Conservation (phyloP, 495 filamentous ascomycete genomes). For the Xylaria scruposa region DNA sequence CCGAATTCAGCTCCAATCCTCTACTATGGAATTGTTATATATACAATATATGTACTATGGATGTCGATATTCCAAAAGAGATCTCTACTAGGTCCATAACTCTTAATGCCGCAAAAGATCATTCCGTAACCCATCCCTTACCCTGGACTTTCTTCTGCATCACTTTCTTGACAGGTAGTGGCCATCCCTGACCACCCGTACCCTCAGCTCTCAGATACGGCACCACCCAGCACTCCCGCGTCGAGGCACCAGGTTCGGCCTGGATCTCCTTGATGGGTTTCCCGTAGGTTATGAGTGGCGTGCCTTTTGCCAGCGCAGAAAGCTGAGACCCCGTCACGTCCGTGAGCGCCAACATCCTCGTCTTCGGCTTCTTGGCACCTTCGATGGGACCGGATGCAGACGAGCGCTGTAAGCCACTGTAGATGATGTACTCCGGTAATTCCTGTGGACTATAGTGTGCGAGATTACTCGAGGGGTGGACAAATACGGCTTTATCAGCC, state of each 20-base stretch:
- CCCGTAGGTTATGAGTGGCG: slow-evolving; percentile 81
- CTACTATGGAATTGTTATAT: neutral
- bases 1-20: neutral
- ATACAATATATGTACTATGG: neutral
- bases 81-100: neutral
- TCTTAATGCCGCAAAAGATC: neutral
- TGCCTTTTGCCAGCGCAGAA: slow-evolving; percentile 81
- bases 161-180: slow-evolving; percentile 81
- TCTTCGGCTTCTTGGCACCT: slow-evolving; percentile 67
- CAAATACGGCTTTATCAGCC: slow-evolving; percentile 68
- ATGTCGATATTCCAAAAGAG: neutral
- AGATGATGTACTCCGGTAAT: slow-evolving; percentile 83
- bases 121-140: slow-evolving; percentile 71
- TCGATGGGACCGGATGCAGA: slow-evolving; percentile 49
- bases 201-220: slow-evolving; percentile 71
- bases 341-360: slow-evolving; percentile 87
- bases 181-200: slow-evolving; percentile 75
- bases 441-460: slow-evolving; percentile 72
- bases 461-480: slow-evolving; percentile 84
- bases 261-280: slow-evolving; percentile 84
- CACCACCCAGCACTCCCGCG: slow-evolving; percentile 82
- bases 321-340: slow-evolving; percentile 76
- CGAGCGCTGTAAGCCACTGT: slow-evolving; percentile 80
- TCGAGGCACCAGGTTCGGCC: slow-evolving; percentile 58
- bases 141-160: slow-evolving; percentile 74